Percentiles rank a stretch among this genome's conserved stretches.
Evolutionary conservation across 257 asterid species (phyloP).

Genomic region (Catharanthus roseus): DNA sequence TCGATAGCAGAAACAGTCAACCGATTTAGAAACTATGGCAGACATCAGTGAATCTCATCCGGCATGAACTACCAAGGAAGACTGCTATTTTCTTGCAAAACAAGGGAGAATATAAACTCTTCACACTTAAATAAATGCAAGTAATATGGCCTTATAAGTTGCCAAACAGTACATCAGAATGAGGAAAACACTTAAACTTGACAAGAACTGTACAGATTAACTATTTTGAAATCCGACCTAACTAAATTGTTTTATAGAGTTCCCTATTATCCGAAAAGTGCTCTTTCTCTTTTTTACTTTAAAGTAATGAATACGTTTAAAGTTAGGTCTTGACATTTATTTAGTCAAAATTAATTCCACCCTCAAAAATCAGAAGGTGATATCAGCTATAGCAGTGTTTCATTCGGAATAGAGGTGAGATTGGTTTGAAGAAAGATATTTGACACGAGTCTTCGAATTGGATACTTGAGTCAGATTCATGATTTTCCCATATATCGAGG

Average conservation of each 20-base stretch:
- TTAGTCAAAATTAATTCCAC: background rate
- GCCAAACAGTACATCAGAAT: background rate
- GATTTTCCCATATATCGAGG: too few species aligned
- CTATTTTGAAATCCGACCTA: background rate
- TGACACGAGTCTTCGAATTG: too few species aligned
- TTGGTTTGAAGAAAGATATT: too few species aligned
- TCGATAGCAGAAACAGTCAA: background rate
- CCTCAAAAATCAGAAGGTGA: too few species aligned
- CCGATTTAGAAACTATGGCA: background rate
- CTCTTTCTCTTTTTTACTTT: background rate
- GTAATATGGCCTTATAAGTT: background rate
- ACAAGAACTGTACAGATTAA: background rate
- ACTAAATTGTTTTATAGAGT: background rate
- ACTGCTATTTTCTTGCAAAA: background rate
- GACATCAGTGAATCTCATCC: background rate
- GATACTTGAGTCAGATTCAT: too few species aligned
- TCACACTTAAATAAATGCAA: background rate
- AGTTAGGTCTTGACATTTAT: background rate
- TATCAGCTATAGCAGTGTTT: too few species aligned
- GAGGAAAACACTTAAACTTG: background rate
- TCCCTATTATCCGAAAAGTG: background rate
- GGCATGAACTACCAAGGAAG: background rate
- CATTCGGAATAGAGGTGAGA: too few species aligned
- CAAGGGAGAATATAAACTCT: background rate
- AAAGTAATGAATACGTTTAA: background rate